Conservation (phyloP, 2,329 filamentous ascomycete genomes). For the Immersiporthe knoxdaviesiana region DNA sequence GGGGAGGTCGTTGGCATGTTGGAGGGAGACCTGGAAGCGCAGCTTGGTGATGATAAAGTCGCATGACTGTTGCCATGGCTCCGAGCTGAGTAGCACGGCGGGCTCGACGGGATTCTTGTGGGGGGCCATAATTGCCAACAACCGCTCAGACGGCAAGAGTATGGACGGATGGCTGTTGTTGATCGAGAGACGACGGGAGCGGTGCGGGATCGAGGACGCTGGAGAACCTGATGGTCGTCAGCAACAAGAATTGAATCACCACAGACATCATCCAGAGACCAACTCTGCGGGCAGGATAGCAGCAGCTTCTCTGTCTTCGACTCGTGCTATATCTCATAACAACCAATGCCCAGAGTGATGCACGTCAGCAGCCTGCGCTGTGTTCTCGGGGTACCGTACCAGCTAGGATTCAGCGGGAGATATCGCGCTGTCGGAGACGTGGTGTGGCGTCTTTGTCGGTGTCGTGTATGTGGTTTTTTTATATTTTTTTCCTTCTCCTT, state of each 20-base stretch:
- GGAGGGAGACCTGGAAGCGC: conserved; percentile 2
- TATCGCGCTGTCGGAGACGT: background rate
- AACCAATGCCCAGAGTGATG: background rate
- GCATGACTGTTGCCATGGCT: background rate
- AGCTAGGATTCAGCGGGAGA: background rate
- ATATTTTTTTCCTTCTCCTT: background rate
- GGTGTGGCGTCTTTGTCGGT: background rate
- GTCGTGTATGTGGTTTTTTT: background rate
- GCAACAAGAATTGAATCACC: background rate
- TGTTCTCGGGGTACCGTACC: conserved; percentile 1
- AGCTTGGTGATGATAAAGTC: conserved; percentile 8
- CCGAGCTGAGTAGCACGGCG: background rate
- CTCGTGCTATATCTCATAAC: background rate
- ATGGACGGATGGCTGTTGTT: background rate
- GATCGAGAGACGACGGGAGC: background rate
- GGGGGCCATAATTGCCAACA: background rate
- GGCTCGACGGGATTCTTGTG: background rate
- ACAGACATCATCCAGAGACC: background rate
- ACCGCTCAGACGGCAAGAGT: background rate
- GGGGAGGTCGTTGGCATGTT: background rate
- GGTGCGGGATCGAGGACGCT: background rate
- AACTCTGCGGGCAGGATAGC: background rate
- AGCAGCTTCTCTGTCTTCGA: too few species aligned
- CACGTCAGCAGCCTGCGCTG: background rate
- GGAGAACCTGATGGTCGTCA: background rate